Evolutionary conservation across 2,329 filamentous ascomycete species (phyloP).

Genomic region (Cercospora sesami): DNA sequence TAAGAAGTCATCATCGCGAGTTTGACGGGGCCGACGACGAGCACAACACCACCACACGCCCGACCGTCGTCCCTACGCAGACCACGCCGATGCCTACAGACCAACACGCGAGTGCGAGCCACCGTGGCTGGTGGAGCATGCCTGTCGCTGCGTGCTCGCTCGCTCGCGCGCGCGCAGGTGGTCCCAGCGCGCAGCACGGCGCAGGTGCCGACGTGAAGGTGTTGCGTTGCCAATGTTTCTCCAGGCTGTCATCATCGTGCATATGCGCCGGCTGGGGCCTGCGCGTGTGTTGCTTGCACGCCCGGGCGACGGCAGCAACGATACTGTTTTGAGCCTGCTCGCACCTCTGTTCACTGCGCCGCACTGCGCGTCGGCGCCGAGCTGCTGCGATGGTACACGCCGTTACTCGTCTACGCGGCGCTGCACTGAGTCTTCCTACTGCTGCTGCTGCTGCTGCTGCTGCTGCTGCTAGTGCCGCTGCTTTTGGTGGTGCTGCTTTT

Average conservation of each 20-base stretch:
- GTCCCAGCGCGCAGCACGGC: background rate
- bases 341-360: background rate
- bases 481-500: background rate
- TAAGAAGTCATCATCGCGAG: background rate
- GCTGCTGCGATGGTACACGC: no score
- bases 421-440: no score
- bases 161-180: no score
- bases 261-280: background rate
- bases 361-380: no score
- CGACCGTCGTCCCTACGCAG: background rate
- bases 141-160: background rate
- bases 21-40: background rate
- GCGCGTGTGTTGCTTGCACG: no score
- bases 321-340: no score
- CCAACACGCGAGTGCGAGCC: background rate
- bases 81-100: no score
- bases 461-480: background rate
- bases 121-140: background rate
- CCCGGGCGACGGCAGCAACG: no score
- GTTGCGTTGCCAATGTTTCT: background rate
- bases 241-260: constrained; percentile 3
- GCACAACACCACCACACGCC: background rate
- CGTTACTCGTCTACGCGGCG: no score
- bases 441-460: no score
- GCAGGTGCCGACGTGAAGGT: background rate